Base-by-base conservation (phyloP, 129 eudicot genomes). In the Flaveria robusta region DNA sequence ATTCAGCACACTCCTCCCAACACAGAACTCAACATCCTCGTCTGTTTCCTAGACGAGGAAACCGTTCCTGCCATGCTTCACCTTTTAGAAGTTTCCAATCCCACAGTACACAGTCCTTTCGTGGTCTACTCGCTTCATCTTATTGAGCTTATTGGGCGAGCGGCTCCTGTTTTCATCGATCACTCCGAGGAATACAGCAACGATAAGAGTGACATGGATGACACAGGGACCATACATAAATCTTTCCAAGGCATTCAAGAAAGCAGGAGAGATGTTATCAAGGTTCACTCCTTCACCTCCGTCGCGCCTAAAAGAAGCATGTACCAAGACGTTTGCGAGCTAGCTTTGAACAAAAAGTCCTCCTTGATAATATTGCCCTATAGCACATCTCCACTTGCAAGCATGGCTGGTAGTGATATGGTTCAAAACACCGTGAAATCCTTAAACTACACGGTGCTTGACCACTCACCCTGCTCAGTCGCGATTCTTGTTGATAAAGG, bases 311-410 rank as follows among this genome's bases (percentile, higher is more conserved):
- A 81, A 74, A 81, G 86, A 70, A 91, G 92, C 79, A 95, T 91
- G 97, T 89, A 89, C 68, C 97, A 91, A 84, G 99, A 95, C 69
- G 88, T 95, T 3, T 95, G 99, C 50, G 94, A 95, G 81, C 81
- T 95, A 12, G 94, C 97, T 16, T 80, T 95, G 59, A 39, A 71
- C 23, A 87, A 83, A 68, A 86, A 87, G 81, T 76, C 91, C 2
- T 75, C 79, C 20, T 55, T 94, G 42, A 89, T 94, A 16, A 77
- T 94, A 52, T 58, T 94, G 43, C 97, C 91, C 0, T 83, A 19
- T 49, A 75, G 74, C 22, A 74, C 68, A 54, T 79, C 79, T 7
- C 42, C 42, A 6, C 3, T 76, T 34, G 78, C 77, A 9, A 31
- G 7, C 42, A 14, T 37, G 41, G 70, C 70, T 37, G 81, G 52